Percentiles rank a stretch among this genome's conserved stretches.
These are phyloP conservation scores for Malania oleifera DNA, from an alignment of 164 flowering plant species.

Conservation along the genomic window DNA sequence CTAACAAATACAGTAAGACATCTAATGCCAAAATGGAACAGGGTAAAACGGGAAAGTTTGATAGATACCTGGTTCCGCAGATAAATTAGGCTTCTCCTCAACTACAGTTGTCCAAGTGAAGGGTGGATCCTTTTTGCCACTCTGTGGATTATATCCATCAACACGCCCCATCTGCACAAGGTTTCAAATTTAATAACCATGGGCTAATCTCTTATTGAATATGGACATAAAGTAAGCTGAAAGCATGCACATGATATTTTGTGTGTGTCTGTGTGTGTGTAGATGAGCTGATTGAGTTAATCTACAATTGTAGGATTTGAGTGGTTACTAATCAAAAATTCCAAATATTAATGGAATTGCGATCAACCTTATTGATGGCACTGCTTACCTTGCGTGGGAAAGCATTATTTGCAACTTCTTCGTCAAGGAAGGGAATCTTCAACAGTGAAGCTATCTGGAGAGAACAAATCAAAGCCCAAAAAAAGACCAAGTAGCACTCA, in stretches of 20 bases:
- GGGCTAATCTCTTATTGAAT: too few species aligned
- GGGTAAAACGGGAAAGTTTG: not conserved
- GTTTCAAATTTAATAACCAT: not conserved
- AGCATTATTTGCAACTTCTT: slow-evolving; percentile 61
- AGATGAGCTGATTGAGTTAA: too few species aligned
- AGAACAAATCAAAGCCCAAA: slow-evolving; percentile 2
- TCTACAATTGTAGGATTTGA: too few species aligned
- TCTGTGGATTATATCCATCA: slow-evolving; percentile 67
- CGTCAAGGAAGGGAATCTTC: slow-evolving; percentile 87
- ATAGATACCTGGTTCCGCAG: slow-evolving; percentile 36
- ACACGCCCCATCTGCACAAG: slow-evolving; percentile 70
- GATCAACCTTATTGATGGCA: not conserved
- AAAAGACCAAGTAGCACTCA: not conserved
- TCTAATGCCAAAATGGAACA: not conserved
- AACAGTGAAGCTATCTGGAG: slow-evolving; percentile 83
- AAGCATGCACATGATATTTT: too few species aligned
- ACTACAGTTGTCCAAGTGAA: slow-evolving; percentile 75
- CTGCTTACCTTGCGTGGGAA: slow-evolving; percentile 64
- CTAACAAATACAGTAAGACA: not conserved
- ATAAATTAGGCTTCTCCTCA: slow-evolving; percentile 33
- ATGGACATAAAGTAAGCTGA: too few species aligned
- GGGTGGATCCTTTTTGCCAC: slow-evolving; percentile 44
- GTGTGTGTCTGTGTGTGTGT: too few species aligned
- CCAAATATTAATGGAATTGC: not conserved
- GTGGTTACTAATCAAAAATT: too few species aligned